Evolutionary conservation across 2,329 filamentous ascomycete species (phyloP), one percentile per base, ranked within the genome.

Genomic region (Ceratocystiopsis sp.): DNA sequence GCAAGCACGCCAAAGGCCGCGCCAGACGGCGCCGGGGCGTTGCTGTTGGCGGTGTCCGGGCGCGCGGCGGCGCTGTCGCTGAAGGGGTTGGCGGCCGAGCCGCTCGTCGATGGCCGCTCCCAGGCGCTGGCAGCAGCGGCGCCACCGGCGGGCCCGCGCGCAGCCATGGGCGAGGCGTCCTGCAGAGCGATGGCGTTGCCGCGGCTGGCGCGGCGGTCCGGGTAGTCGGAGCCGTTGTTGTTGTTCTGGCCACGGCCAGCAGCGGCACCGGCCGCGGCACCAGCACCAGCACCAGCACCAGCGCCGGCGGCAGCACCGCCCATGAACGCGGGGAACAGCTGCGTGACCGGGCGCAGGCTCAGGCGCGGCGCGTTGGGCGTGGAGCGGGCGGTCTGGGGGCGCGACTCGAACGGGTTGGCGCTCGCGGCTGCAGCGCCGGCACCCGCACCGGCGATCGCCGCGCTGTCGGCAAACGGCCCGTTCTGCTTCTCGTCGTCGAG

Each of bases 291-390:
- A 21, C 21, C 38, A 11, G 17, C 44, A 14, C 34, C 38, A 14
- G 41, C 42, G 33, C 29, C 38, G 32, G 33, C 46, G 41, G 45
- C 47, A 40, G 43, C 51, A 15, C 39, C 44, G 45, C 19, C 60
- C 21, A 21, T 21, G 43, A 83, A 70, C 54, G 74, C 77, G 6
- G 84, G 82, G 35, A 84, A 69, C 61, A 94, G 87, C 54, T 91
- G 78, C 36, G 84, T 89, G 40, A 91, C 73, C 3, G 86, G 86
- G 41, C 85, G 80, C 43, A 94, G 69, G 55, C 84, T 93, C 48
- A 95, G 70, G 48, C 80, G 80, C n/a, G 86, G 85, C 21, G 21
- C 21, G 21, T 21, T 21, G 21, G 21, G 21, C 21, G 21, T 21
- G 4, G 21, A 21, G 21, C 21, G 21, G 21, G 4, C 21, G 21